Evolutionary conservation across 2,329 filamentous ascomycete species (phyloP).

Genomic region (Aureobasidium sp.): DNA sequence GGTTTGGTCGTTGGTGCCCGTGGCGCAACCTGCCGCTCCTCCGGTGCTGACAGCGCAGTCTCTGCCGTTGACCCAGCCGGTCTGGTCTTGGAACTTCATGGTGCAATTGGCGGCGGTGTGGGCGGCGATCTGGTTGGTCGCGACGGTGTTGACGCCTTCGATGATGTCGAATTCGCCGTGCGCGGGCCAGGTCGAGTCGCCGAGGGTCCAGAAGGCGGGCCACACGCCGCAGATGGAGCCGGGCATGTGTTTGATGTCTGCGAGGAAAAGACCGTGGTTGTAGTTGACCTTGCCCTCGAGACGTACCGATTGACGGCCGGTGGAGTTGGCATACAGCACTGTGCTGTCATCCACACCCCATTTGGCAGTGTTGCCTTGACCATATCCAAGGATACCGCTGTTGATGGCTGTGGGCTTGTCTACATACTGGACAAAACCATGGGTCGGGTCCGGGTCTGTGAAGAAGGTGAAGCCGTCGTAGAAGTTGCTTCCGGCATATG

Average conservation of each 20-base stretch:
- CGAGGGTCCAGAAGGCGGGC: conserved; percentile 35
- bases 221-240: conserved; percentile 39
- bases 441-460: conserved; percentile 55
- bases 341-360: conserved; percentile 15
- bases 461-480: conserved; percentile 46
- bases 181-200: conserved; percentile 27
- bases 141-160: conserved; percentile 37
- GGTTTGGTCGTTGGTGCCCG: conserved; percentile 14
- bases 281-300: conserved; percentile 38
- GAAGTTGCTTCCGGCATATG: conserved; percentile 38
- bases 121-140: conserved; percentile 20
- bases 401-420: conserved; percentile 44
- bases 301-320: conserved; percentile 35
- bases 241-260: conserved; percentile 44
- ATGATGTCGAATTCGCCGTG: conserved; percentile 41
- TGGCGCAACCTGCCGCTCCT: conserved; percentile 31
- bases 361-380: conserved; percentile 5
- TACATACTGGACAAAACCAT: conserved; percentile 66
- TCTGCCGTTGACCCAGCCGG: conserved; percentile 39
- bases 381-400: conserved; percentile 17
- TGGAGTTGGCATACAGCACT: conserved; percentile 5
- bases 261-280: conserved; percentile 38
- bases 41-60: conserved; percentile 42
- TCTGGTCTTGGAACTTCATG: conserved; percentile 27
- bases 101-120: conserved; percentile 28